Percentiles rank a stretch among this genome's conserved stretches.
Evolutionary conservation across 1,284 basidiomycete species (phyloP).

Genomic region (Austropuccinia psidii): DNA sequence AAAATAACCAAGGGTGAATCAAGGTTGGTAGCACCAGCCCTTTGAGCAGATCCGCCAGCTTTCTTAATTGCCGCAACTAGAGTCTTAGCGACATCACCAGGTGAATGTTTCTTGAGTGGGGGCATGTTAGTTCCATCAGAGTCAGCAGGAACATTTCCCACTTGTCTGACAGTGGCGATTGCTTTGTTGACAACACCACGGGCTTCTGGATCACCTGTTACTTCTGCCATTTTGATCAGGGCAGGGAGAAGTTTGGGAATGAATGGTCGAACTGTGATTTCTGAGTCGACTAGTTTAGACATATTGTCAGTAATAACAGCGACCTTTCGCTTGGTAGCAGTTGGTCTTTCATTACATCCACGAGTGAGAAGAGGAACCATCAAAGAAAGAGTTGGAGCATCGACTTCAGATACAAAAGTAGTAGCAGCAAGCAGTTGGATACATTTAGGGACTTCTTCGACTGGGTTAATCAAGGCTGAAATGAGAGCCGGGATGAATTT

Average conservation of each 20-base stretch:
- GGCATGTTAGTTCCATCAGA: slow-evolving; percentile 83
- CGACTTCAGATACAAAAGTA: slow-evolving; percentile 99
- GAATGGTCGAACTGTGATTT: slow-evolving; percentile 91
- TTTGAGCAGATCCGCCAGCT: slow-evolving; percentile 53
- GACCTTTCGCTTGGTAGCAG: slow-evolving; percentile 91
- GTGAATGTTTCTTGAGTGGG: slow-evolving; percentile 66
- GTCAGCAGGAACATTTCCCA: slow-evolving; percentile 69
- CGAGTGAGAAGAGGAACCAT: slow-evolving; percentile 96
- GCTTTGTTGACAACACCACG: slow-evolving; percentile 79
- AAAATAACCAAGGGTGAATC: slow-evolving; percentile 59
- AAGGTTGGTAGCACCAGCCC: slow-evolving; percentile 47
- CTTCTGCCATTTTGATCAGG: slow-evolving; percentile 82
- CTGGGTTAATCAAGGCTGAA: slow-evolving; percentile 95
- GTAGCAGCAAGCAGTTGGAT: slow-evolving; percentile 94
- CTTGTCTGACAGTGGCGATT: slow-evolving; percentile 84
- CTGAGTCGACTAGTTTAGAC: slow-evolving; percentile 94
- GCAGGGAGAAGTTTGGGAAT: slow-evolving; percentile 88
- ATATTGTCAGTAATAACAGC: slow-evolving; percentile 98
- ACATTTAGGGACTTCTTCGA: slow-evolving; percentile 96
- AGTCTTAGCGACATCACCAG: slow-evolving; percentile 58
- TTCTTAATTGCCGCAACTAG: slow-evolving; percentile 76
- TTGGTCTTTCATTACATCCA: slow-evolving; percentile 90
- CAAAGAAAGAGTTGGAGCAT: slow-evolving; percentile 94
- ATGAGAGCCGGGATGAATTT: slow-evolving; percentile 91
- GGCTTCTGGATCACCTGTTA: slow-evolving; percentile 91